Percentiles rank a stretch among this genome's conserved stretches.
phyloP scores from a whole-genome alignment of 2,329 filamentous ascomycete species.

The Aspergillus fischeri region DNA sequence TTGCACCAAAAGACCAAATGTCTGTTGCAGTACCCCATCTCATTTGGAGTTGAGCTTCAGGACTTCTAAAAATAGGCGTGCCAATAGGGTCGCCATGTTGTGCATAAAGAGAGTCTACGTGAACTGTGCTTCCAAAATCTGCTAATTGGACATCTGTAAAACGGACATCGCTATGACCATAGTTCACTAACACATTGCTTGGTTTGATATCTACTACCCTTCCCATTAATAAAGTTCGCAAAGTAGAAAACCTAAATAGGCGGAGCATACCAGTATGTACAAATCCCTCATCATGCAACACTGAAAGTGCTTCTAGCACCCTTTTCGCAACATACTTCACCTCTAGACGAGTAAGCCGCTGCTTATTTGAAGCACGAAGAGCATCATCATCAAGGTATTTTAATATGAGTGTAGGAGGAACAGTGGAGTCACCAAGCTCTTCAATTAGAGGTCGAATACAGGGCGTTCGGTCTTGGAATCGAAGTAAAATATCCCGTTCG shows the following conservation, averaged over 20 bases:
- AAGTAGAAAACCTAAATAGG: background rate
- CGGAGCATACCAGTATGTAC: constrained; percentile 15
- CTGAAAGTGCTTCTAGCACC: constrained; percentile 11
- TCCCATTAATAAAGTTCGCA: background rate
- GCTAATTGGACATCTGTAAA: constrained; percentile 18
- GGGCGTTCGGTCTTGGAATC: too few species aligned
- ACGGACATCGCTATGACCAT: constrained; percentile 2
- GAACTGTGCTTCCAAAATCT: constrained; percentile 14
- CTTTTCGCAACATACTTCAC: constrained; percentile 8
- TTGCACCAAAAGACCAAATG: constrained; percentile 21
- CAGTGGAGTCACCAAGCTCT: background rate
- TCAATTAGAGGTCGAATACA: too few species aligned
- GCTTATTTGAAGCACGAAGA: background rate
- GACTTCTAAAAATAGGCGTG: constrained; percentile 15
- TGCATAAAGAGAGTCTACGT: constrained; percentile 7
- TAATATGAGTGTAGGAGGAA: background rate
- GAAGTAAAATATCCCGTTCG: too few species aligned
- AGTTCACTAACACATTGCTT: constrained; percentile 18
- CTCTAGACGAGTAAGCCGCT: background rate
- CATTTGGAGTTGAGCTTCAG: constrained; percentile 18
- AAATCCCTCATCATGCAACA: constrained; percentile 13
- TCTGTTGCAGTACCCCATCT: constrained; percentile 19
- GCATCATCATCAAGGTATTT: background rate
- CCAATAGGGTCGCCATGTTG: constrained; percentile 11
- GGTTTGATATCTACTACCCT: constrained; percentile 17